Conservation (phyloP, 208 protist genomes). For the Trypanosoma grayi region DNA sequence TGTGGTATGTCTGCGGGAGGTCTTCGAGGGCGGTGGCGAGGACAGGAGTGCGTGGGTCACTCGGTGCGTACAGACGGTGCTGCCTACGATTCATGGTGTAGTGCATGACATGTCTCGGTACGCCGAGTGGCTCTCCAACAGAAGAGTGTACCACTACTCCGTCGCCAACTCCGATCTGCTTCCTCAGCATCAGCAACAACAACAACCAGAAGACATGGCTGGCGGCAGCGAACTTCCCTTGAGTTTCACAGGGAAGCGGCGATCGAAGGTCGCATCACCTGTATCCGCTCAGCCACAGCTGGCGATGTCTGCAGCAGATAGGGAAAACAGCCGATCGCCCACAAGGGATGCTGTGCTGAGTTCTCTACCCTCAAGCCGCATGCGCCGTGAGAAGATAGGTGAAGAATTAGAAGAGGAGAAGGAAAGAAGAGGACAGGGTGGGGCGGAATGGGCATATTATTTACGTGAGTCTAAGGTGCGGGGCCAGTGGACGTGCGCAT, state of each 20-base stretch:
- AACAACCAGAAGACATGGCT: neutral
- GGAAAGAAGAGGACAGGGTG: neutral
- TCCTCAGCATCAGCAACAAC: neutral
- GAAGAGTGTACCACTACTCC: constrained; percentile 2
- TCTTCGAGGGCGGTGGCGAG: constrained; percentile 9
- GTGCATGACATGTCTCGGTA: constrained; percentile 16
- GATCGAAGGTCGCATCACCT: neutral
- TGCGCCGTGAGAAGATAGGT: no score
- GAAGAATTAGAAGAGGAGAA: no score
- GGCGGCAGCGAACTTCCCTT: neutral
- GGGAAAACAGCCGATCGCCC: no score
- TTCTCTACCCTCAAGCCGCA: no score
- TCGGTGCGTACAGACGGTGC: constrained; percentile 10
- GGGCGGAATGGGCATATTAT: constrained; percentile 20
- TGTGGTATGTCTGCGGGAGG: constrained; percentile 12
- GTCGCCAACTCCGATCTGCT: neutral
- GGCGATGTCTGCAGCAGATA: no score
- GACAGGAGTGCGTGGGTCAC: constrained; percentile 17
- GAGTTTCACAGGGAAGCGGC: neutral
- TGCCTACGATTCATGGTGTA: constrained; percentile 13
- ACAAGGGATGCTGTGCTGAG: no score
- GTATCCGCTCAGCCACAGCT: no score
- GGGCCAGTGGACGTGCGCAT: constrained; percentile 27
- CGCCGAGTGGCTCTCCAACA: constrained; percentile 6
- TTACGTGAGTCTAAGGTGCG: constrained; percentile 16